phyloP scores from a whole-genome alignment of 768 basidiomycete species.

The Gautieria morchelliformis region DNA sequence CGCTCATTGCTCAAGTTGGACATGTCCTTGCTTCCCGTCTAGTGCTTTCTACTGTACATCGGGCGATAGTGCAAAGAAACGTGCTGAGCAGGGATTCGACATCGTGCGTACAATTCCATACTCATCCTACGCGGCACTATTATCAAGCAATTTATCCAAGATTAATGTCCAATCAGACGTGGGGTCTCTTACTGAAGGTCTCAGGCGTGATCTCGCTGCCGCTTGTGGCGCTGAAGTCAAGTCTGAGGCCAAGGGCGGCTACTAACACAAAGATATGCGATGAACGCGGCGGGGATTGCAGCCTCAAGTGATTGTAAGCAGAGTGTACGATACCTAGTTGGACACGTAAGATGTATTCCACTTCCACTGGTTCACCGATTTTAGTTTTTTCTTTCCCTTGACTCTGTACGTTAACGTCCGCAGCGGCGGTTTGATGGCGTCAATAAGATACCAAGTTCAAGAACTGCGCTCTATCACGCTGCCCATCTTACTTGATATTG shows the following conservation, averaged over 20 bases:
- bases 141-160: background rate
- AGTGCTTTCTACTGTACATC: constrained; percentile 42
- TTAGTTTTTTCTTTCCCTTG: no score
- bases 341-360: no score
- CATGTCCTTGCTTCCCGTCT: background rate
- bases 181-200: background rate
- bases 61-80: constrained; percentile 33
- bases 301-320: no score
- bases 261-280: background rate
- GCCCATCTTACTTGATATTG: no score
- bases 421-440: no score
- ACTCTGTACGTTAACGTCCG: no score
- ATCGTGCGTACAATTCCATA: constrained; percentile 18
- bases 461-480: no score
- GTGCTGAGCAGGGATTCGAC: constrained; percentile 43
- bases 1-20: background rate
- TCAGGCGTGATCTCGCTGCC: background rate
- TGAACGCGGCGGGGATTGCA: no score
- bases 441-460: no score
- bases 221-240: background rate
- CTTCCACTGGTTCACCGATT: no score
- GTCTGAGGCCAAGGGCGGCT: background rate
- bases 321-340: no score
- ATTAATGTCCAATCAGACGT: constrained; percentile 6
- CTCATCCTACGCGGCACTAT: background rate